Base-by-base conservation (phyloP, 805 yeast genomes). In the Cyberlindnera mycetangii region DNA sequence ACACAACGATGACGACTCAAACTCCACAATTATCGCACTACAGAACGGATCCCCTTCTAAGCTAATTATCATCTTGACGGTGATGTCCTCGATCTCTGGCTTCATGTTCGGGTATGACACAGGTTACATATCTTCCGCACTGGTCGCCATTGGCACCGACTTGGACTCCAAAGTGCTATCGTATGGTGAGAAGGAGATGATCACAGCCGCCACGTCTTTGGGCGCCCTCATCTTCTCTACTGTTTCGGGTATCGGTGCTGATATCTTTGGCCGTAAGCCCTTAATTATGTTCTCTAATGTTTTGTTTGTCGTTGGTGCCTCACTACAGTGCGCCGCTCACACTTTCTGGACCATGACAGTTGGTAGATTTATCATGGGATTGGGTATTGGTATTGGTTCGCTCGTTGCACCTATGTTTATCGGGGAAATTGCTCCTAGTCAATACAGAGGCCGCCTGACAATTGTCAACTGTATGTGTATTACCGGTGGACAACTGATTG, bases 51-150 rank as follows among this genome's bases (percentile, higher is more conserved):
- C 66, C 45, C 82, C 87, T 4, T 74, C 93, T 9, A 65, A 71
- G 7, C 66, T 86, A 56, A 88, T 89, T 39, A 68, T 89, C 19
- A 66, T 77, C 20, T 66, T 89, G 41, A 86, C 96, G 0, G 70
- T 82, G 40, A 81, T 82, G 22, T 80, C 97, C 0, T 89, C 97
- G 6, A 83, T 92, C 50, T 89, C 97, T 0, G 98, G 98, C 1
- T 89, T 90, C 66, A 80, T 92, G 89, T 92, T 92, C 67, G 99
- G 99, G 54, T 92, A 92, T 61, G 99, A 92, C 65, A 92, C 98
- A 1, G 98, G 98, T 54, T 92, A 92, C 66, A 90, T 92, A 32
- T 92, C 98, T 4, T 83, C 95, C 15, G 97, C 97, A 0, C 72
- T 92, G 56, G 96, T 90, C 17, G 80, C 89, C 30, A 81, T 92